These are phyloP conservation scores for Curvularia sp. DNA, from an alignment of 2,329 filamentous ascomycete genomes.

Conservation along the genomic window DNA sequence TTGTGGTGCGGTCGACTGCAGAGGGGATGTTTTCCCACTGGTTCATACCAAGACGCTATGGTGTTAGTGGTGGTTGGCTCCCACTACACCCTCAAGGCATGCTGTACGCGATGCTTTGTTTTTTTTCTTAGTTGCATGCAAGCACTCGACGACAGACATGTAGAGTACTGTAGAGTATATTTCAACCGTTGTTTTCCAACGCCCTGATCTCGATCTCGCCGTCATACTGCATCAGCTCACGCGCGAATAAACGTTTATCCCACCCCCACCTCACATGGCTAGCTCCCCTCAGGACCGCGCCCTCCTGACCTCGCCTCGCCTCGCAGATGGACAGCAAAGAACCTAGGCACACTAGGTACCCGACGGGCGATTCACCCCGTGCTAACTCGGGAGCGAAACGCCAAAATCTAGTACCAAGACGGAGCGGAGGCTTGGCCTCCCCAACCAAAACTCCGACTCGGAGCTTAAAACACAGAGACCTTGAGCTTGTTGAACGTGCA, in stretches of 20 bases:
- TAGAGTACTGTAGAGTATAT: background rate
- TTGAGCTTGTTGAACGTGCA: too few species aligned
- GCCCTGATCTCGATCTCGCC: background rate
- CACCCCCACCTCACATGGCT: background rate
- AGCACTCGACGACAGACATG: background rate
- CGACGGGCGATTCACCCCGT: too few species aligned
- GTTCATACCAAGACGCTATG: background rate
- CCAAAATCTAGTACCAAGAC: too few species aligned
- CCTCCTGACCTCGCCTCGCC: too few species aligned
- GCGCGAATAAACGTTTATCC: background rate
- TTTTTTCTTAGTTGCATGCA: background rate
- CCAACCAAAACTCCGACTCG: too few species aligned
- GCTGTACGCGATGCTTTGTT: background rate
- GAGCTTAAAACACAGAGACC: too few species aligned
- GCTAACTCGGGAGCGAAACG: too few species aligned
- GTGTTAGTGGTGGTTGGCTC: constrained; percentile 7
- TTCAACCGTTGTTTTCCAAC: too few species aligned
- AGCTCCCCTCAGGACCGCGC: too few species aligned
- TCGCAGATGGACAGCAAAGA: too few species aligned
- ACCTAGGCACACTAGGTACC: too few species aligned
- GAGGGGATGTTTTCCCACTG: background rate
- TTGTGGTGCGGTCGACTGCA: background rate
- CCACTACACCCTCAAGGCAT: constrained; percentile 5
- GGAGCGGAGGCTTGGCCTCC: too few species aligned
- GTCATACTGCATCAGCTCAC: background rate